phyloP scores from a whole-genome alignment of 2,329 filamentous ascomycete genomes.

The Neurospora crassa region DNA sequence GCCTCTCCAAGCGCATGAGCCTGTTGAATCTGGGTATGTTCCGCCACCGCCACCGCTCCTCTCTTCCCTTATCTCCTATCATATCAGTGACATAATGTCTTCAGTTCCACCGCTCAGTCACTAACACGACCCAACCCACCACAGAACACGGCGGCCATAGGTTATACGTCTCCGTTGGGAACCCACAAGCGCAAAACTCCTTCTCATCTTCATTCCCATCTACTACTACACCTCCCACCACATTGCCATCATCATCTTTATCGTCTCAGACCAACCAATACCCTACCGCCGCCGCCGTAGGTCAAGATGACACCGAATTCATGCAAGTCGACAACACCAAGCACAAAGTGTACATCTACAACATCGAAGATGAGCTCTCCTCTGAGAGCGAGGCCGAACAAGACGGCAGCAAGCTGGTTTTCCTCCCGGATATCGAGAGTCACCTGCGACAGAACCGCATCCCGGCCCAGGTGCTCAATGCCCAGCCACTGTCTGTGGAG shows the following conservation, averaged over 20 bases:
- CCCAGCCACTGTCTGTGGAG: conserved; percentile 43
- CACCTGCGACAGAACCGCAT: conserved; percentile 64
- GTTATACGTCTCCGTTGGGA: conserved; percentile 57
- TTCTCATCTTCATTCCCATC: conserved; percentile 11
- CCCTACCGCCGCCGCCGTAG: conserved; percentile 2
- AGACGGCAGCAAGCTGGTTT: conserved; percentile 55
- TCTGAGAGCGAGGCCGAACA: conserved; percentile 45
- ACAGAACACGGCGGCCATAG: conserved; percentile 53
- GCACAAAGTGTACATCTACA: conserved; percentile 82
- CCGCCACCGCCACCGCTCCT: conserved; percentile 2
- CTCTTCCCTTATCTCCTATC: conserved; percentile 7
- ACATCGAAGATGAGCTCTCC: conserved; percentile 79
- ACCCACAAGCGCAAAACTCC: conserved; percentile 23
- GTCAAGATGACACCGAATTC: conserved; percentile 35
- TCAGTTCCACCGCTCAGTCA: conserved; percentile 17
- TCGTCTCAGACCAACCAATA: conserved; percentile 13
- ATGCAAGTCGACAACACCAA: conserved; percentile 87
- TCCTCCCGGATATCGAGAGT: conserved; percentile 79
- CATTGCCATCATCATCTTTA: conserved; percentile 14
- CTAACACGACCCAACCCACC: conserved; percentile 17
- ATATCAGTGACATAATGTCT: conserved; percentile 7
- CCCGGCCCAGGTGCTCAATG: conserved; percentile 50
- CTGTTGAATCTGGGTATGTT: conserved; percentile 68
- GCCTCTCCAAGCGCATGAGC: conserved; percentile 76
- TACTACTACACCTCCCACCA: neutral